Base-by-base conservation (phyloP, 306 rosid species). In the Quercus dentata region DNA sequence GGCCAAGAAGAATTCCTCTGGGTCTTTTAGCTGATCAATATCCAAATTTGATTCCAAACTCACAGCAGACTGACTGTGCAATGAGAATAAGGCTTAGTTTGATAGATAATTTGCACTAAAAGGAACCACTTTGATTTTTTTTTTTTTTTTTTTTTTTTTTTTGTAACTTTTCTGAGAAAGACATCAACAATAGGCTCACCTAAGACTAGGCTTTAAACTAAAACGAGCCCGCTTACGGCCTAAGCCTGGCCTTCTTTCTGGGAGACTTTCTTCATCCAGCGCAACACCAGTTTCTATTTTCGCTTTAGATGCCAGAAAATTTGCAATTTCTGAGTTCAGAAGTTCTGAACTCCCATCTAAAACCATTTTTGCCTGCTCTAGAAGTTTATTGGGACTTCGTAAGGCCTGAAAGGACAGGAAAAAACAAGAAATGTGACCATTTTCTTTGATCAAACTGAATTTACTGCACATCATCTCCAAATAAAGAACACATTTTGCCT, bases 171-270 rank as follows among this genome's bases (percentile, higher is more conserved):
- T 17, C 21, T 59, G 3, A 38, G 54, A 67, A 63, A 78, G 38
- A 13, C 54, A 83, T 11, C 55, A 63, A 74, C 1, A 7, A 35
- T 2, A 38, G 75, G 30, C 59, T 44, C 85, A 93, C 99, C 81
- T 83, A 38, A 54, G 76, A 82, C 83, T 77, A 23, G 93, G 92
- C 72, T 82, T 91, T 30, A 90, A 46, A 63, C 91, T 86, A 80
- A 95, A 95, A 58, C 85, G 90, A 11, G 91, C 88, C 23, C 86
- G 91, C 80, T 93, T 89, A 73, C 79, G 94, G 82, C 87, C 94
- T 75, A 95, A 85, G 38, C 79, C 99, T 0, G 89, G 96, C 78
- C 99, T 88, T 76, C 88, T 85, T 64, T 84, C 86, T 74, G 84
- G 97, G 25, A 70, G 83, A 73, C 80, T 71, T n/a, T 90, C 93